A percentile compares a stretch with the other conserved stretches of the same genome.
Evolutionary conservation across 1,284 basidiomycete genomes (phyloP).

Genomic region (Pseudozyma sp.): DNA sequence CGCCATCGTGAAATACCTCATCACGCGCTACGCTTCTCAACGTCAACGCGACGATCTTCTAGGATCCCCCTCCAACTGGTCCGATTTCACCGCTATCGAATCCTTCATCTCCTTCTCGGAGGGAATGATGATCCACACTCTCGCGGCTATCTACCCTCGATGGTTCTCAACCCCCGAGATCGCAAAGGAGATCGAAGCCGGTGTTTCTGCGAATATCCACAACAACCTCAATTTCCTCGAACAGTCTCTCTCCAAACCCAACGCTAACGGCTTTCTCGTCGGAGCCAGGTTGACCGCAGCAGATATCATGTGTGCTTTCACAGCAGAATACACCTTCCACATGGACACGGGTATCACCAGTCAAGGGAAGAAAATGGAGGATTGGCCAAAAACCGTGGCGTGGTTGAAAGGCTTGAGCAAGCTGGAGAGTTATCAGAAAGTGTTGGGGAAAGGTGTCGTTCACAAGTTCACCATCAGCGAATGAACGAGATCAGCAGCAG

Average conservation of each 20-base stretch:
- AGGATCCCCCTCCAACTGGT: constrained; percentile 12
- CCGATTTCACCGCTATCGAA: constrained; percentile 20
- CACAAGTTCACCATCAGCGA: constrained; percentile 31
- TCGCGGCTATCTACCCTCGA: constrained; percentile 27
- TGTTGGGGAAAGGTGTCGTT: constrained; percentile 18
- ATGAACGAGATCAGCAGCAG: constrained; percentile 4
- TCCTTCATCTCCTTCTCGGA: constrained; percentile 31
- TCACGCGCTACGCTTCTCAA: constrained; percentile 23
- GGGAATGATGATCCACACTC: constrained; percentile 35
- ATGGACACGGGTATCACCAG: constrained; percentile 29
- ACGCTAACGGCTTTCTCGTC: constrained; percentile 7
- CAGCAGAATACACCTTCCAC: constrained; percentile 33
- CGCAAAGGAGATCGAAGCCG: constrained; percentile 8
- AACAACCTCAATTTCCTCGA: constrained; percentile 36
- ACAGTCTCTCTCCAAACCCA: background rate
- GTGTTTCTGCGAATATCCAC: constrained; percentile 30
- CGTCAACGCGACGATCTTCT: constrained; percentile 6
- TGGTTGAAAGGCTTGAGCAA: constrained; percentile 23
- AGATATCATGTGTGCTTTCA: constrained; percentile 37
- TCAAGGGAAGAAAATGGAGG: constrained; percentile 13
- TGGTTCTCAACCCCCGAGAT: constrained; percentile 17
- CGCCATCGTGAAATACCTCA: constrained; percentile 30
- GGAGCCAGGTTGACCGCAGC: constrained; percentile 19
- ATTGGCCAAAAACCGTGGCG: constrained; percentile 37
- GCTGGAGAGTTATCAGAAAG: constrained; percentile 15